A percentile compares a stretch with the other conserved stretches of the same genome.
phyloP scores from a whole-genome alignment of 2,329 filamentous ascomycete species.

The Ceratocystis papillata region DNA sequence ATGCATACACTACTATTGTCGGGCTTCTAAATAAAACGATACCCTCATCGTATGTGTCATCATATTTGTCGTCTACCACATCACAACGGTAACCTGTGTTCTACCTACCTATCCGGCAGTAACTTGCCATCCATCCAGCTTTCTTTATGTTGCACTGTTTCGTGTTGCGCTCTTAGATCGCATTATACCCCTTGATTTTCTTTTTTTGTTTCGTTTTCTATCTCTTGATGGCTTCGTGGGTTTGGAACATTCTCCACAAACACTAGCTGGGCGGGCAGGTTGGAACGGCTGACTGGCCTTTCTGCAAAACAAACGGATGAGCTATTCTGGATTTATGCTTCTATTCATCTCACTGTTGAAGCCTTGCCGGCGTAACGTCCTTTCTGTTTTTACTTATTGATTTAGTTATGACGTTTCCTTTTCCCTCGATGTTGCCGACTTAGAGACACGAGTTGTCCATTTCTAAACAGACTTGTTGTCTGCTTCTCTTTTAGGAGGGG shows the following conservation, averaged over 20 bases:
- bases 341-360: too few species aligned
- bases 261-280: neutral
- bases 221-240: neutral
- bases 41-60: too few species aligned
- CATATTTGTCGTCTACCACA: too few species aligned
- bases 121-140: constrained; percentile 1
- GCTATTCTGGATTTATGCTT: neutral
- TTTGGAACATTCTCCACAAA: neutral
- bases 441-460: constrained; percentile 16
- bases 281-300: neutral
- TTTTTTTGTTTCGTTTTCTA: constrained; percentile 18
- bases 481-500: neutral
- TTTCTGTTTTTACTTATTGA: constrained; percentile 12
- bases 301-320: neutral
- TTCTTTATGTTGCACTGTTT: constrained; percentile 19
- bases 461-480: constrained; percentile 6
- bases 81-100: neutral
- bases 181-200: constrained; percentile 19
- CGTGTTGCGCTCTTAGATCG: constrained; percentile 16
- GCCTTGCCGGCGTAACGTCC: too few species aligned
- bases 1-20: too few species aligned
- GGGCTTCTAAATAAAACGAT: too few species aligned
- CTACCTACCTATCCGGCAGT: constrained; percentile 1
- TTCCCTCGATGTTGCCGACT: neutral
- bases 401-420: constrained; percentile 14